These are phyloP conservation scores for Claviceps sp. DNA, from an alignment of 2,329 filamentous ascomycete genomes.

Conservation along the genomic window DNA sequence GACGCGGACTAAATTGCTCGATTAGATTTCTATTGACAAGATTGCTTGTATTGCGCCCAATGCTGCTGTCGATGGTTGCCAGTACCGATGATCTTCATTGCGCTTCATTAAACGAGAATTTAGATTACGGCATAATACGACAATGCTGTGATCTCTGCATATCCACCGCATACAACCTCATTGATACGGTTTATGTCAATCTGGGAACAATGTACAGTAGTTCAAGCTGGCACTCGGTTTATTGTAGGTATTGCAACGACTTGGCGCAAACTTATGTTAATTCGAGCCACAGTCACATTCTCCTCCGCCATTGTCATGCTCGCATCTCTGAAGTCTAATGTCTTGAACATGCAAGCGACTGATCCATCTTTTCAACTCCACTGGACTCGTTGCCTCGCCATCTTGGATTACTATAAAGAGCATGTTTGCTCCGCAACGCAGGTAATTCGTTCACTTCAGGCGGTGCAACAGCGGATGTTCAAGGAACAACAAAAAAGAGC, in stretches of 20 bases:
- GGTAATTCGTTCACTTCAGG: not conserved
- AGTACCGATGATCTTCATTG: not conserved
- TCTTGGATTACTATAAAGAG: not conserved
- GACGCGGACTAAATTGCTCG: not conserved
- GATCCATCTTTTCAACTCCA: not conserved
- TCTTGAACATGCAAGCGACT: not conserved
- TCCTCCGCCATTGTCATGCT: slow-evolving; percentile 1
- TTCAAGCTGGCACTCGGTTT: slow-evolving; percentile 3
- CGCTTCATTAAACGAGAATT: not conserved
- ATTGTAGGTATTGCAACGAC: not conserved
- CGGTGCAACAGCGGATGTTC: slow-evolving; percentile 2
- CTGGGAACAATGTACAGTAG: not conserved
- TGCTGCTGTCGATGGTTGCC: not conserved
- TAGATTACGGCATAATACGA: slow-evolving; percentile 1
- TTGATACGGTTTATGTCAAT: not conserved
- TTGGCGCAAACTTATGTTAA: not conserved
- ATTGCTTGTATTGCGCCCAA: not conserved
- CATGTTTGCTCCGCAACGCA: not conserved
- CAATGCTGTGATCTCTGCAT: slow-evolving; percentile 2
- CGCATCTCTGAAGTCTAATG: slow-evolving; percentile 1
- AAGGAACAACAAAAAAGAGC: not conserved
- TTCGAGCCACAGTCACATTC: not conserved
- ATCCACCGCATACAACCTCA: slow-evolving; percentile 1
- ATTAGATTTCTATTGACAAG: slow-evolving; percentile 1
- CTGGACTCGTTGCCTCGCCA: slow-evolving; percentile 1